Evolutionary conservation across 805 yeast species (phyloP).

Genomic region (Ogataea nakhonphanomensis): DNA sequence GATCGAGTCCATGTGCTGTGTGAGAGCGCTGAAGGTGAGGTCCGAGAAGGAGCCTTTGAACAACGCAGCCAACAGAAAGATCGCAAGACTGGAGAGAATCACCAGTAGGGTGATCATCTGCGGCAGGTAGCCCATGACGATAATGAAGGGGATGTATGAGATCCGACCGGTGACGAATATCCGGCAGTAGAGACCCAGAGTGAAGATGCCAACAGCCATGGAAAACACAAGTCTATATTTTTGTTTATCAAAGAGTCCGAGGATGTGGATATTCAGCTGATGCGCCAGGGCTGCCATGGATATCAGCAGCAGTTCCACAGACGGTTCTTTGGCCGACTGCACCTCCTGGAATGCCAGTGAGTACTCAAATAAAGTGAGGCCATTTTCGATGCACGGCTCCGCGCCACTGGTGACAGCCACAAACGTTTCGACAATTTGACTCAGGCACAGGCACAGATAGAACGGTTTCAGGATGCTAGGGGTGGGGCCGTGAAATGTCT

Average conservation of each 20-base stretch:
- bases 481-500: conserved; percentile 37
- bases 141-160: conserved; percentile 49
- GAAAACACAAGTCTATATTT: conserved; percentile 62
- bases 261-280: conserved; percentile 59
- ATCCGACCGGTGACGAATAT: conserved; percentile 41
- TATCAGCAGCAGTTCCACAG: conserved; percentile 48
- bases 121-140: conserved; percentile 61
- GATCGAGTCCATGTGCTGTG: conserved; percentile 34
- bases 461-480: conserved; percentile 55
- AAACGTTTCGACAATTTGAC: conserved; percentile 65
- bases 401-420: conserved; percentile 54
- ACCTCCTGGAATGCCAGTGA: conserved; percentile 75
- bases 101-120: conserved; percentile 54
- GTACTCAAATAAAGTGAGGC: conserved; percentile 70
- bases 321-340: conserved; percentile 47
- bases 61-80: conserved; percentile 57
- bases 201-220: conserved; percentile 51
- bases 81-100: conserved; percentile 46
- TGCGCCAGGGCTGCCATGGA: conserved; percentile 55
- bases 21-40: conserved; percentile 33
- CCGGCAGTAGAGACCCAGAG: conserved; percentile 45
- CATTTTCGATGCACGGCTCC: conserved; percentile 59
- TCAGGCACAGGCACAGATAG: conserved; percentile 54
- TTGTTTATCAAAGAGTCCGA: conserved; percentile 53
- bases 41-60: conserved; percentile 41